A percentile compares a stretch with the other conserved stretches of the same genome.
Evolutionary conservation across 768 basidiomycete species (phyloP).

Genomic region (Leccinum obscurum): DNA sequence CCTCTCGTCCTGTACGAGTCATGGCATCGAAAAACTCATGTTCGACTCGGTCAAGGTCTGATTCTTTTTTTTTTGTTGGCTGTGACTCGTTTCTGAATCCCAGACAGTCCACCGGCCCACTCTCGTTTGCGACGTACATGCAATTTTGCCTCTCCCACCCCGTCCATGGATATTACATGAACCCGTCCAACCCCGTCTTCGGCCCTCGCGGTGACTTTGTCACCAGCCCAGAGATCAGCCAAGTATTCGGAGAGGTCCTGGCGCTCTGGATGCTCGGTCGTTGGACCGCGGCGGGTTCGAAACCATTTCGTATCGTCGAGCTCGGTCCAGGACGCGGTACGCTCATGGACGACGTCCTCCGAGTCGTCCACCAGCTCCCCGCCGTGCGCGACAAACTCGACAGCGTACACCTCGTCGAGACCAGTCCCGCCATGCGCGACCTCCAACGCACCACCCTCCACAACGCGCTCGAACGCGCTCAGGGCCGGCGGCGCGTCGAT

Average conservation of each 20-base stretch:
- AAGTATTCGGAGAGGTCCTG: slow-evolving; percentile 95
- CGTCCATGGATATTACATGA: slow-evolving; percentile 91
- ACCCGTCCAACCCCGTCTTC: slow-evolving; percentile 69
- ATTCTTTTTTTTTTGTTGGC: neutral
- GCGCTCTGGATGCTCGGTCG: slow-evolving; percentile 84
- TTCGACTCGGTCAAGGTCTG: slow-evolving; percentile 71
- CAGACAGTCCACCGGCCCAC: slow-evolving; percentile 79
- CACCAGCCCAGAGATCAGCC: slow-evolving; percentile 95
- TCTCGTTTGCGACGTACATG: slow-evolving; percentile 90
- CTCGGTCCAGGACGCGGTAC: slow-evolving; percentile 95
- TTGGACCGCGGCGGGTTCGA: slow-evolving; percentile 59
- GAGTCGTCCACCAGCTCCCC: slow-evolving; percentile 50
- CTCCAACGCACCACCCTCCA: slow-evolving; percentile 59
- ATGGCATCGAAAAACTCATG: slow-evolving; percentile 60
- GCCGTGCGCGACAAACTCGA: slow-evolving; percentile 35
- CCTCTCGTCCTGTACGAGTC: neutral
- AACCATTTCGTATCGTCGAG: slow-evolving; percentile 73
- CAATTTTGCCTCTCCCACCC: slow-evolving; percentile 89
- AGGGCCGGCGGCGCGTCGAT: slow-evolving; percentile 30
- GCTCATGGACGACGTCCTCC: slow-evolving; percentile 83
- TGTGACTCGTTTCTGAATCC: neutral
- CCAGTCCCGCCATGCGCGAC: slow-evolving; percentile 62
- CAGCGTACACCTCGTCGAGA: slow-evolving; percentile 80
- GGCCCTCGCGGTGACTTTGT: slow-evolving; percentile 90
- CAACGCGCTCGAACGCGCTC: slow-evolving; percentile 21